Conservation (phyloP, 1,284 basidiomycete genomes). For the Ganoderma sinense region DNA sequence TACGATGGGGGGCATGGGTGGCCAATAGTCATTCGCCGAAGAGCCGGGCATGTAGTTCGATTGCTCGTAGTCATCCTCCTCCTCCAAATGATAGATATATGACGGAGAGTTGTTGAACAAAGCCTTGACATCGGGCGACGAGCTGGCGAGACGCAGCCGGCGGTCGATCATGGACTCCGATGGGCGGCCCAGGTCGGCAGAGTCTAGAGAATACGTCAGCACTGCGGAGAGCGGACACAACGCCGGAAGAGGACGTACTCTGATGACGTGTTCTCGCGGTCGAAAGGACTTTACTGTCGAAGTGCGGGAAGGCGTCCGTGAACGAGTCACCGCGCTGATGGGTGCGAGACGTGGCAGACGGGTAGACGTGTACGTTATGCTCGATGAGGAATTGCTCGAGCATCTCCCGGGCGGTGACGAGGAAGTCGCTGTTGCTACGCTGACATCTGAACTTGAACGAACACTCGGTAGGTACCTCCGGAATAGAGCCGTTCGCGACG, state of each 20-base stretch:
- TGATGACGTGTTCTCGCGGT: constrained; percentile 75
- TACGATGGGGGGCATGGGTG: constrained; percentile 79
- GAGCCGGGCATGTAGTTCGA: constrained; percentile 60
- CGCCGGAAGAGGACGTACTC: constrained; percentile 37
- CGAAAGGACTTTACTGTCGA: constrained; percentile 93
- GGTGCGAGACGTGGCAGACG: constrained; percentile 73
- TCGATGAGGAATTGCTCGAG: constrained; percentile 92
- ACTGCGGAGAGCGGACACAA: background rate
- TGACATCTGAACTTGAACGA: constrained; percentile 97
- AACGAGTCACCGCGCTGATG: constrained; percentile 92
- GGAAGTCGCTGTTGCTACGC: constrained; percentile 91
- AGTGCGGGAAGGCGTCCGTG: constrained; percentile 95
- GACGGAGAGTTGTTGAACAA: constrained; percentile 85
- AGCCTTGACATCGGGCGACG: constrained; percentile 95
- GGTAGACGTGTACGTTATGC: constrained; percentile 83
- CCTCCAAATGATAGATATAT: constrained; percentile 79
- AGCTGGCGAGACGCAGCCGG: constrained; percentile 83
- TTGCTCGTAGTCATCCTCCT: constrained; percentile 63
- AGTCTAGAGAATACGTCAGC: constrained; percentile 55
- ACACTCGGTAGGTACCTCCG: constrained; percentile 73
- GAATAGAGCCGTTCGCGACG: constrained; percentile 45
- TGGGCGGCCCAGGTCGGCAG: constrained; percentile 75
- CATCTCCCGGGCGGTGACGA: constrained; percentile 89
- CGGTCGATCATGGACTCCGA: constrained; percentile 78
- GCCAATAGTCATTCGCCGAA: constrained; percentile 70